Evolutionary conservation across 2,329 filamentous ascomycete genomes (phyloP).

Genomic region (Aspergillus felis): DNA sequence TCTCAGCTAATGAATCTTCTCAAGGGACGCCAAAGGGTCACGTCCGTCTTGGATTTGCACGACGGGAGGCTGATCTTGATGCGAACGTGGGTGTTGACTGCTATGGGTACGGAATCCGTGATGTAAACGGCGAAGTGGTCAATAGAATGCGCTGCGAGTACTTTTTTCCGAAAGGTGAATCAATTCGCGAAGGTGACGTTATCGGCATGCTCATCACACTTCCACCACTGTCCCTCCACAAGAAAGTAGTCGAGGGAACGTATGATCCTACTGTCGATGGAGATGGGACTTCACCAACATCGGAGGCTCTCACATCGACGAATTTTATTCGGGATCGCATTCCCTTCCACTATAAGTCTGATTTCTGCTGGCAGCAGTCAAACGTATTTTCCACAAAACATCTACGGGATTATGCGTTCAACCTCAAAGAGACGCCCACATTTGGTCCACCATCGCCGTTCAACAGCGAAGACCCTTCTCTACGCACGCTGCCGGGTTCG

Average conservation of each 20-base stretch:
- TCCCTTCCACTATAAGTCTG: slow-evolving; percentile 87
- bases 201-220: slow-evolving; percentile 90
- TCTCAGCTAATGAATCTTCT: slow-evolving; percentile 18
- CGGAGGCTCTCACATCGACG: slow-evolving; percentile 53
- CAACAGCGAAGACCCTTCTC: slow-evolving; percentile 67
- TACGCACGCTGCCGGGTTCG: slow-evolving; percentile 82
- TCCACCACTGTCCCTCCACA: slow-evolving; percentile 78
- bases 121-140: slow-evolving; percentile 85
- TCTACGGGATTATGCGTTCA: slow-evolving; percentile 65
- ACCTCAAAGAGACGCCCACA: slow-evolving; percentile 43
- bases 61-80: slow-evolving; percentile 45
- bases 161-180: slow-evolving; percentile 74
- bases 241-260: slow-evolving; percentile 79
- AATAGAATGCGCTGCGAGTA: slow-evolving; percentile 92
- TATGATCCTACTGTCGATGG: slow-evolving; percentile 82
- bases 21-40: slow-evolving; percentile 34
- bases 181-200: slow-evolving; percentile 84
- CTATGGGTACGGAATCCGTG: slow-evolving; percentile 90
- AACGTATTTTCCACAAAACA: slow-evolving; percentile 71
- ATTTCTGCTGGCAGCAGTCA: slow-evolving; percentile 80
- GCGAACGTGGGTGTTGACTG: slow-evolving; percentile 78
- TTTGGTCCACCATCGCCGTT: slow-evolving; percentile 51
- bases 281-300: slow-evolving; percentile 18
- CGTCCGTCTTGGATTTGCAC: slow-evolving; percentile 48
- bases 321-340: slow-evolving; percentile 95